A percentile compares a stretch with the other conserved stretches of the same genome.
phyloP scores from a whole-genome alignment of 768 basidiomycete species.

The Hirschioporus abietinus region DNA sequence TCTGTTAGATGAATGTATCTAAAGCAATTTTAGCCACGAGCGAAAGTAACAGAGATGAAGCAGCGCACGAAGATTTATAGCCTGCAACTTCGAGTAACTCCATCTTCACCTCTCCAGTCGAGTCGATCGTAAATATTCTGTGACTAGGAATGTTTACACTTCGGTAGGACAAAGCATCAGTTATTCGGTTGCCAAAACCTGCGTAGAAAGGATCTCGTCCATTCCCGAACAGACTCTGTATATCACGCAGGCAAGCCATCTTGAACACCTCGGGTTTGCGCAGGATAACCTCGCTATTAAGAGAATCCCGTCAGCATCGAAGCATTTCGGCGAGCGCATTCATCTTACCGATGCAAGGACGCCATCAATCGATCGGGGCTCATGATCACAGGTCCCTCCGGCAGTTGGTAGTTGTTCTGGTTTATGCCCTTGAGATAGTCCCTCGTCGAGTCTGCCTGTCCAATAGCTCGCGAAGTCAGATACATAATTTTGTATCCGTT shows the following conservation, averaged over 20 bases:
- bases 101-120: conserved; percentile 45
- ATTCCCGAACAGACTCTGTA: conserved; percentile 83
- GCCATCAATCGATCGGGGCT: conserved; percentile 94
- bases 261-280: conserved; percentile 99
- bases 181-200: conserved; percentile 97
- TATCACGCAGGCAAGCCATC: conserved; percentile 97
- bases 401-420: conserved; percentile 94
- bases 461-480: conserved; percentile 93
- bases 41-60: neutral
- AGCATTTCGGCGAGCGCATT: neutral
- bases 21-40: conserved; percentile 4
- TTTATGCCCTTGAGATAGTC: conserved; percentile 93
- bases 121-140: conserved; percentile 82
- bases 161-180: conserved; percentile 96
- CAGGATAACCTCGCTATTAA: conserved; percentile 89
- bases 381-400: conserved; percentile 98
- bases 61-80: conserved; percentile 86
- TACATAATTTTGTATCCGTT: conserved; percentile 99
- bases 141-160: conserved; percentile 92
- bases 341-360: conserved; percentile 79
- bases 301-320: neutral
- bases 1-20: conserved; percentile 99
- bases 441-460: conserved; percentile 94
- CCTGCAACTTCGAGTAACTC: conserved; percentile 60
- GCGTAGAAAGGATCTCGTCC: conserved; percentile 81